phyloP scores from a whole-genome alignment of 192 early-diverging fungal species.

The Backusella australiensis region DNA sequence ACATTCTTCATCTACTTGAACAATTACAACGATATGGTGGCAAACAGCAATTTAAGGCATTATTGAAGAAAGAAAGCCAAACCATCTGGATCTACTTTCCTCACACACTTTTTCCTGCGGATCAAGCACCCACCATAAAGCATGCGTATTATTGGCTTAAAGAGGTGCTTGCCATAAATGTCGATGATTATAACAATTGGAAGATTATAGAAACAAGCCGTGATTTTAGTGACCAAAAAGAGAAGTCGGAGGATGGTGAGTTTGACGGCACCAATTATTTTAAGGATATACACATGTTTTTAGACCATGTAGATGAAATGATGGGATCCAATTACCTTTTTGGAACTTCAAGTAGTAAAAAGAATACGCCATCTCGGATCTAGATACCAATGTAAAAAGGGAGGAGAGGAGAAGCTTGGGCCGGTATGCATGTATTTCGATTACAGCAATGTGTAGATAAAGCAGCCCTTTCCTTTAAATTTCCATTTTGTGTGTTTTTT shows the following conservation, averaged over 20 bases:
- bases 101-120: not conserved
- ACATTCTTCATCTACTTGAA: not conserved
- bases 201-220: not conserved
- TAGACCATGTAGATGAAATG: slow-evolving; percentile 6
- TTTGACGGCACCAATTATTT: not conserved
- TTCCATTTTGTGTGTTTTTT: too few species aligned
- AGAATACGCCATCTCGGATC: not conserved
- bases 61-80: not conserved
- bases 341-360: not conserved
- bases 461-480: not conserved
- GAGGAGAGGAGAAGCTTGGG: not conserved
- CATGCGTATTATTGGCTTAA: not conserved
- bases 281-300: not conserved
- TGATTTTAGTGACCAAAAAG: not conserved
- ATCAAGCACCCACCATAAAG: not conserved
- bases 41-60: not conserved
- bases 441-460: not conserved
- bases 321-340: not conserved
- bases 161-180: not conserved
- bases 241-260: not conserved
- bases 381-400: not conserved
- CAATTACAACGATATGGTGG: not conserved
- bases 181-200: not conserved
- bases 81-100: not conserved
- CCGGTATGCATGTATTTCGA: not conserved